Percentiles rank a stretch among this genome's conserved stretches.
Evolutionary conservation across 2,329 filamentous ascomycete species (phyloP).

Genomic region (Aspergillus latus): DNA sequence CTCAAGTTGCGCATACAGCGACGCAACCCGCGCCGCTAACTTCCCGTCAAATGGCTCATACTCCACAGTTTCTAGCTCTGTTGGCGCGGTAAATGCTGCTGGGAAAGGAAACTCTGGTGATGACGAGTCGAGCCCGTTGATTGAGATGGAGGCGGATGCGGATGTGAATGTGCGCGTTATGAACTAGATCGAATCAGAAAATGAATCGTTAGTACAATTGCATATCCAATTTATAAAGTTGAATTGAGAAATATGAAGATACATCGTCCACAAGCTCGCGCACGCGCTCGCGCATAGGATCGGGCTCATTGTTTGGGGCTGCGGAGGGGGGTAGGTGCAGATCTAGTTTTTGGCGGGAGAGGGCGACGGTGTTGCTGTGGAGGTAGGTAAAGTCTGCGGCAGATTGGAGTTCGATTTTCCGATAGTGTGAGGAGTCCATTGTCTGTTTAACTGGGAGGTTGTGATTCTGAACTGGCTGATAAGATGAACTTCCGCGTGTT

Average conservation of each 20-base stretch:
- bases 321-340: slow-evolving; percentile 49
- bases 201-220: not conserved
- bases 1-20: slow-evolving; percentile 50
- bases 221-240: not conserved
- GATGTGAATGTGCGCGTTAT: slow-evolving; percentile 46
- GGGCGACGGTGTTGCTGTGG: slow-evolving; percentile 45
- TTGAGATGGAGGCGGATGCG: slow-evolving; percentile 46
- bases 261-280: slow-evolving; percentile 45
- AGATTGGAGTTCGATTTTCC: slow-evolving; percentile 53
- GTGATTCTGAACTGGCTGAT: not conserved
- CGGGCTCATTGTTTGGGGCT: slow-evolving; percentile 36
- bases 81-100: slow-evolving; percentile 34
- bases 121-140: slow-evolving; percentile 48
- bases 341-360: slow-evolving; percentile 50
- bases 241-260: not conserved
- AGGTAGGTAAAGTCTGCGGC: slow-evolving; percentile 51
- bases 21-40: slow-evolving; percentile 44
- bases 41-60: slow-evolving; percentile 48
- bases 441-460: not conserved
- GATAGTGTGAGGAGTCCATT: slow-evolving; percentile 42
- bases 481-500: not conserved
- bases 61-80: slow-evolving; percentile 43
- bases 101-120: slow-evolving; percentile 34
- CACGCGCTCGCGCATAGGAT: slow-evolving; percentile 47
- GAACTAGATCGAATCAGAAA: slow-evolving; percentile 33